These are phyloP conservation scores for Solanum hybrid DNA, from an alignment of 305 asterid species.

Conservation along the genomic window DNA sequence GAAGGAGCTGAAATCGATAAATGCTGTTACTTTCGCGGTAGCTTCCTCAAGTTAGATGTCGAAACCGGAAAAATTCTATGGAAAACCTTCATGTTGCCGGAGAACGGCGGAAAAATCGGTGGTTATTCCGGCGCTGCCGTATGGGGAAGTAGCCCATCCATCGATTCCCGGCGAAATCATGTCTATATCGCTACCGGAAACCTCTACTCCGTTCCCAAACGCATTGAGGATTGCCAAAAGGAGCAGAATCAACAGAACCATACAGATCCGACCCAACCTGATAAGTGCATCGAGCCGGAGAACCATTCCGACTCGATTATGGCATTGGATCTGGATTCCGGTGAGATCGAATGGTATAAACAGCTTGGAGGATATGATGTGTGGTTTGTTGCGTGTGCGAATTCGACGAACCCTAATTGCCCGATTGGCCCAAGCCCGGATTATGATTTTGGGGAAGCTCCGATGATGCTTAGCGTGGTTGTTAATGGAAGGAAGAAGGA, in stretches of 20 bases:
- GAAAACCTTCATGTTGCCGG: constrained; percentile 40
- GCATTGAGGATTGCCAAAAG: constrained; percentile 28
- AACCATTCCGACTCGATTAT: constrained; percentile 37
- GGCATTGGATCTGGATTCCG: constrained; percentile 37
- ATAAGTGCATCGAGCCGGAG: constrained; percentile 29
- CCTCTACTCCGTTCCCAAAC: constrained; percentile 36
- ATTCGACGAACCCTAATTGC: constrained; percentile 27
- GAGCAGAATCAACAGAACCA: constrained; percentile 24
- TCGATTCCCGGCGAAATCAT: constrained; percentile 27
- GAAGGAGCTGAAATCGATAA: constrained; percentile 10
- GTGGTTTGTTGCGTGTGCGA: constrained; percentile 35
- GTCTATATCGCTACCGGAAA: constrained; percentile 54
- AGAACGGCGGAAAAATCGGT: constrained; percentile 25
- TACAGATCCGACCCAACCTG: constrained; percentile 17
- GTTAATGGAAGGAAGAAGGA: constrained; percentile 10
- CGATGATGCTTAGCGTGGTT: constrained; percentile 36
- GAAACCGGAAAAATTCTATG: constrained; percentile 30
- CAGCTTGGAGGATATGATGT: constrained; percentile 61
- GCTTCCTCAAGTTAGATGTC: constrained; percentile 35
- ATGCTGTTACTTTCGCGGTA: constrained; percentile 48
- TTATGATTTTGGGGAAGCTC: constrained; percentile 51
- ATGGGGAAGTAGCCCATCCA: constrained; percentile 61
- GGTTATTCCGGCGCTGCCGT: constrained; percentile 43
- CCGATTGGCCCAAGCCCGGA: constrained; percentile 38
- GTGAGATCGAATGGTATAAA: constrained; percentile 33